phyloP scores from a whole-genome alignment of 495 filamentous ascomycete species.

The Hypoxylon perforatum region DNA sequence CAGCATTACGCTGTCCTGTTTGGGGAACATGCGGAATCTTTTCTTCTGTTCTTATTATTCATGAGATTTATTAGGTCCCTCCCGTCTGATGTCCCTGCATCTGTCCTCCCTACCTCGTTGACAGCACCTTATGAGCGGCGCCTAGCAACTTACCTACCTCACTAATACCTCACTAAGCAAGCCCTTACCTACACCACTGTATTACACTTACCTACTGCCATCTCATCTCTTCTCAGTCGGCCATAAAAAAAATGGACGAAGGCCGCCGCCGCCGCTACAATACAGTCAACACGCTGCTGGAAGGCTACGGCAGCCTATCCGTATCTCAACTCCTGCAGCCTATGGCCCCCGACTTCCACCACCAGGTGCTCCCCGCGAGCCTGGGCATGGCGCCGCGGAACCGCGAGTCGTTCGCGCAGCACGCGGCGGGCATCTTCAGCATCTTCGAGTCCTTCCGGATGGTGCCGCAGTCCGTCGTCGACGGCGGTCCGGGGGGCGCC shows the following conservation, averaged over 20 bases:
- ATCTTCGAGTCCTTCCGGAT: slow-evolving; percentile 53
- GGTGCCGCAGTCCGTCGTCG: slow-evolving; percentile 49
- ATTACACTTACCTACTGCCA: too few relatives aligned
- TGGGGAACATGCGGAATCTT: slow-evolving; percentile 32
- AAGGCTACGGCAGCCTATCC: slow-evolving; percentile 51
- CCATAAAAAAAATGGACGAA: slow-evolving; percentile 37
- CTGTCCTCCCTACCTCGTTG: slow-evolving; percentile 9
- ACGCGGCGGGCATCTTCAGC: slow-evolving; percentile 51
- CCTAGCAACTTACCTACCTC: slow-evolving; percentile 12
- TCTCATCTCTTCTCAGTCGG: slow-evolving; percentile 16
- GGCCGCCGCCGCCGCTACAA: slow-evolving; percentile 30
- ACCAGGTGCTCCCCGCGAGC: slow-evolving; percentile 51
- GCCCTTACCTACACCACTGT: too few relatives aligned
- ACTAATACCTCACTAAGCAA: too few relatives aligned
- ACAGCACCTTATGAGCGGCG: slow-evolving; percentile 19
- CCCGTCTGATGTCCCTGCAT: slow-evolving; percentile 36
- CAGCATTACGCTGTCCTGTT: slow-evolving; percentile 8
- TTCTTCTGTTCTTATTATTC: too few relatives aligned
- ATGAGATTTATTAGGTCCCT: slow-evolving; percentile 37
- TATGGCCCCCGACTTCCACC: slow-evolving; percentile 47
- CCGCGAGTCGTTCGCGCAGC: slow-evolving; percentile 45
- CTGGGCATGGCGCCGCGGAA: slow-evolving; percentile 50
- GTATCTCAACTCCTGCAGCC: slow-evolving; percentile 45
- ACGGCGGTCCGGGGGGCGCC: slow-evolving; percentile 42
- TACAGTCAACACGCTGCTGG: slow-evolving; percentile 47